Evolutionary conservation across 495 filamentous ascomycete species (phyloP).

Genomic region (Trypethelium eluteriae): DNA sequence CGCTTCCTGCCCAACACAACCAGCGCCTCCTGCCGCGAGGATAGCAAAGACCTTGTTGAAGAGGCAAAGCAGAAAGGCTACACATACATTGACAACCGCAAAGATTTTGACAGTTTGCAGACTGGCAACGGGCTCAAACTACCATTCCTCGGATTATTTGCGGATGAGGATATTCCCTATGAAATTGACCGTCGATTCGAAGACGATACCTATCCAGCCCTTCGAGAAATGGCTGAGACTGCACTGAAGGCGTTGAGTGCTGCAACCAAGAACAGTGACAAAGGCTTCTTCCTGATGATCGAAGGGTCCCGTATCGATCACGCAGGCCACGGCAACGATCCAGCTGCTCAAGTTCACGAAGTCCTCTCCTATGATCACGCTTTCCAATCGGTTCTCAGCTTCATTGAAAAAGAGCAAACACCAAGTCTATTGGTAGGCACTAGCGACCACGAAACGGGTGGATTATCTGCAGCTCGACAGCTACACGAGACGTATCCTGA

Average conservation of each 20-base stretch:
- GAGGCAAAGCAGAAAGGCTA: conserved; percentile 68
- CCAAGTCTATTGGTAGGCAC: conserved; percentile 79
- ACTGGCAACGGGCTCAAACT: conserved; percentile 65
- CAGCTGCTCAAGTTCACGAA: conserved; percentile 89
- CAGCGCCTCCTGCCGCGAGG: conserved; percentile 65
- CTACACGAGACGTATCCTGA: conserved; percentile 58
- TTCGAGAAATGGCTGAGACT: conserved; percentile 84
- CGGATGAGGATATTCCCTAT: conserved; percentile 73
- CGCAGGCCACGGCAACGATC: conserved; percentile 90
- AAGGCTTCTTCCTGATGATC: conserved; percentile 98
- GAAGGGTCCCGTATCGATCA: conserved; percentile 95
- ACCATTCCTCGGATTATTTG: conserved; percentile 82
- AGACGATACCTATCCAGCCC: conserved; percentile 72
- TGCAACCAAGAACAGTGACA: conserved; percentile 76
- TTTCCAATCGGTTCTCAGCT: conserved; percentile 74
- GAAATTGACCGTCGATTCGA: conserved; percentile 79
- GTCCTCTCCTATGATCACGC: conserved; percentile 86
- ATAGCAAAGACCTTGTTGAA: conserved; percentile 61
- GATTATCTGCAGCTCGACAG: conserved; percentile 71
- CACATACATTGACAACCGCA: conserved; percentile 62
- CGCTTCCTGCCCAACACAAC: conserved; percentile 82
- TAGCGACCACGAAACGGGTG: conserved; percentile 93
- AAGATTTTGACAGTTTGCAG: conserved; percentile 69
- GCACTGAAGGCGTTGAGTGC: conserved; percentile 69
- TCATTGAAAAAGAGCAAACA: conserved; percentile 62